These are phyloP conservation scores for Monosporascus sp. DNA, from an alignment of 2,329 filamentous ascomycete species.

Conservation along the genomic window DNA sequence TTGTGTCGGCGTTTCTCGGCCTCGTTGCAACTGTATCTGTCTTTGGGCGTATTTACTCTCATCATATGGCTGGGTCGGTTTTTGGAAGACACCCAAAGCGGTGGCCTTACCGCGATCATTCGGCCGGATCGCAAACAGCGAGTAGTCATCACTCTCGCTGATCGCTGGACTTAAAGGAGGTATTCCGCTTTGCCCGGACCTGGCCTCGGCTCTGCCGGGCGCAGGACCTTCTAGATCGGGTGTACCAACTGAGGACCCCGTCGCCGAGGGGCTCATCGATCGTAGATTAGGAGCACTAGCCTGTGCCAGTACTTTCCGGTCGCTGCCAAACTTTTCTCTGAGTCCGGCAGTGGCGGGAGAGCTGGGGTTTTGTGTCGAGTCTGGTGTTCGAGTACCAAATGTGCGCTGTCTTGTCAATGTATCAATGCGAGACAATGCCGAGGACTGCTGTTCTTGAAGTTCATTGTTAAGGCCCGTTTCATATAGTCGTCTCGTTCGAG, in stretches of 20 bases:
- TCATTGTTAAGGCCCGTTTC: conserved; percentile 78
- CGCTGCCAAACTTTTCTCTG: conserved; percentile 39
- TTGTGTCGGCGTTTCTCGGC: conserved; percentile 56
- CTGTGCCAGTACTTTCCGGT: conserved; percentile 45
- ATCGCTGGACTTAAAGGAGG: conserved; percentile 63
- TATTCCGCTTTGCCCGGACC: conserved; percentile 29
- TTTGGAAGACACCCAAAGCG: conserved; percentile 44
- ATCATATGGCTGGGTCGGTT: conserved; percentile 71
- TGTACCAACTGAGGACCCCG: conserved; percentile 31
- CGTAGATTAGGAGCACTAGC: conserved; percentile 66
- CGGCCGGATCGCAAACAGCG: conserved; percentile 61
- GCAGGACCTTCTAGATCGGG: conserved; percentile 28
- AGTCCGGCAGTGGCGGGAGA: conserved; percentile 41
- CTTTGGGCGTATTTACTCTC: conserved; percentile 80
- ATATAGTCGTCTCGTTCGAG: conserved; percentile 71
- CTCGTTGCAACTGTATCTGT: conserved; percentile 74
- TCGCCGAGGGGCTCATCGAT: conserved; percentile 45
- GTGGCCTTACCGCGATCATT: conserved; percentile 55
- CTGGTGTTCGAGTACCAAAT: conserved; percentile 44
- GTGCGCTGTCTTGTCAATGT: conserved; percentile 64
- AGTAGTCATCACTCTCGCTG: conserved; percentile 66
- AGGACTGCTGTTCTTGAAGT: conserved; percentile 72
- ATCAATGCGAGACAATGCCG: conserved; percentile 73
- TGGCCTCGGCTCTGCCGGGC: conserved; percentile 31
- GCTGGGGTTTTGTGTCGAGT: conserved; percentile 39